Conservation (phyloP, 164 flowering plant species). For the Magnolia officinalis region DNA sequence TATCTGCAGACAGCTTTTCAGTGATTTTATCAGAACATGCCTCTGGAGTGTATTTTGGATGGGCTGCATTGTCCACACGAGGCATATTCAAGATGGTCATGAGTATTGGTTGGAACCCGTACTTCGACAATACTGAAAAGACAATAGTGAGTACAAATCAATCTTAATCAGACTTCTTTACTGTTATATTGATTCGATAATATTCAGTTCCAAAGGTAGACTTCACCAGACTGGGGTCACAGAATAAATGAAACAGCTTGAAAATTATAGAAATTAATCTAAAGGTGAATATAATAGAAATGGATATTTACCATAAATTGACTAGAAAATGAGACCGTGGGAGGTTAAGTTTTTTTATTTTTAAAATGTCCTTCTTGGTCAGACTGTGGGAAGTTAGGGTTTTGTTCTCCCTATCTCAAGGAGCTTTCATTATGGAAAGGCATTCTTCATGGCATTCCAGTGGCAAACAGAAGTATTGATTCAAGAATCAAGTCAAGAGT, state of each 20-base stretch:
- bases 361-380: too few relatives aligned
- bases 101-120: constrained; percentile 98
- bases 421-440: too few relatives aligned
- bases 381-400: too few relatives aligned
- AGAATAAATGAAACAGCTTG: not conserved
- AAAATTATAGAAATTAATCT: not conserved
- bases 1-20: constrained; percentile 61
- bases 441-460: too few relatives aligned
- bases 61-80: constrained; percentile 73
- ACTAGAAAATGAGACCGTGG: not conserved
- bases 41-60: constrained; percentile 91
- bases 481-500: too few relatives aligned
- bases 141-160: constrained; percentile 62
- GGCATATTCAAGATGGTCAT: constrained; percentile 93
- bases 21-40: constrained; percentile 58
- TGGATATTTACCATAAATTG: not conserved
- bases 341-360: too few relatives aligned
- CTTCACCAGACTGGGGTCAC: not conserved
- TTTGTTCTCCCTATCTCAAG: too few relatives aligned
- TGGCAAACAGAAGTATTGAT: too few relatives aligned
- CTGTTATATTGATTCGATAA: not conserved
- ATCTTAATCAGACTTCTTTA: not conserved
- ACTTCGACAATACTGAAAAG: constrained; percentile 82
- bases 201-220: not conserved
- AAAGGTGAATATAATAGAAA: not conserved